A percentile compares a stretch with the other conserved stretches of the same genome.
phyloP scores from a whole-genome alignment of 169 alveolate genomes.

The Plasmodium fragile region DNA sequence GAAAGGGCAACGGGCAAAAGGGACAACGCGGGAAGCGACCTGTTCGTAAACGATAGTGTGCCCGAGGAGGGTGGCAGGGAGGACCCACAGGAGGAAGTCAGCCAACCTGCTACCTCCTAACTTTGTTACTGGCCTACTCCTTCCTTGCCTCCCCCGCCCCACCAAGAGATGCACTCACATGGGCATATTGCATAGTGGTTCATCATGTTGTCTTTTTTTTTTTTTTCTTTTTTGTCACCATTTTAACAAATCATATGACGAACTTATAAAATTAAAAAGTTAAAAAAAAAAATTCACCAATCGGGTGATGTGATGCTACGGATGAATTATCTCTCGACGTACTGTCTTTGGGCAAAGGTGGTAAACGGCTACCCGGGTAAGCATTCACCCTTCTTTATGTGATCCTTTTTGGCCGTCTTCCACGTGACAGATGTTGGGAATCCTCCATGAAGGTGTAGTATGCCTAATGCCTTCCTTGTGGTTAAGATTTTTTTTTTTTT shows the following conservation, averaged over 20 bases:
- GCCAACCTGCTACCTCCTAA: neutral
- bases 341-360: neutral
- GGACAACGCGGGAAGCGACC: neutral
- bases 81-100: neutral
- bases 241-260: neutral
- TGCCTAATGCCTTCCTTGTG: neutral
- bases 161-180: neutral
- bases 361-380: neutral
- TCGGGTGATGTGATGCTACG: neutral
- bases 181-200: neutral
- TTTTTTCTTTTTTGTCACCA: neutral
- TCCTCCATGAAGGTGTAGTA: neutral
- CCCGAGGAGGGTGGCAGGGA: conserved; percentile 1
- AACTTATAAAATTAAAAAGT: neutral
- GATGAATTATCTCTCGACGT: neutral
- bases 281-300: neutral
- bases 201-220: neutral
- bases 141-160: neutral
- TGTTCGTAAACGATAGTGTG: neutral
- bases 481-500: too few species aligned
- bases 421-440: too few species aligned
- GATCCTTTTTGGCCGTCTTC: too few species aligned
- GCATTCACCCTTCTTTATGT: neutral
- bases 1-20: too few species aligned
- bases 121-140: neutral